Conservation (phyloP, 495 filamentous ascomycete genomes). For the Astrothelium subdiscretum region DNA sequence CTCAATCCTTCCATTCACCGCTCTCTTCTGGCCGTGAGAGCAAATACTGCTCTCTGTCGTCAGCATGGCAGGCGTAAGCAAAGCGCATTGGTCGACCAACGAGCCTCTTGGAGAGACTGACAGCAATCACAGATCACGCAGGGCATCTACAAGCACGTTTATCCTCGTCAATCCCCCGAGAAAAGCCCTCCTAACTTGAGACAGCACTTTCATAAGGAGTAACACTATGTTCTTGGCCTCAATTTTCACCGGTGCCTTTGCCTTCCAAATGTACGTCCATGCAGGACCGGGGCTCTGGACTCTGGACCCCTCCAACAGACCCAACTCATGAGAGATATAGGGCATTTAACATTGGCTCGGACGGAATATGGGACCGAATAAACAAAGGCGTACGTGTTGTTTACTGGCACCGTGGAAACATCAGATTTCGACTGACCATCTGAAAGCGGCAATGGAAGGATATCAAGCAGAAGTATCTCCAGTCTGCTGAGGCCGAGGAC, state of each 20-base stretch:
- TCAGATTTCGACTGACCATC: constrained; percentile 11
- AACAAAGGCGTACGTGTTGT: constrained; percentile 72
- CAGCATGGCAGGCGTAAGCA: constrained; percentile 46
- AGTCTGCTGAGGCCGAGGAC: constrained; percentile 45
- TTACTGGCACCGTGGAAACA: constrained; percentile 18
- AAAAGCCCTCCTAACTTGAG: not conserved
- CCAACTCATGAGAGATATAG: constrained; percentile 33
- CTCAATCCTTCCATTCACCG: not conserved
- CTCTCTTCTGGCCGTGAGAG: not conserved
- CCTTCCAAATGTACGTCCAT: constrained; percentile 71
- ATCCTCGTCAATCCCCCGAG: constrained; percentile 17
- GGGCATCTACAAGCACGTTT: constrained; percentile 76
- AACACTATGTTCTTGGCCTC: constrained; percentile 77
- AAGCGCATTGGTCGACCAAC: constrained; percentile 3
- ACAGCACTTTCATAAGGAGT: constrained; percentile 68
- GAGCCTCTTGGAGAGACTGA: not conserved
- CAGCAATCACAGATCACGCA: constrained; percentile 39
- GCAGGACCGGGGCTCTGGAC: constrained; percentile 4
- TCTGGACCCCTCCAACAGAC: not conserved
- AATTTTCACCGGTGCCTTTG: constrained; percentile 81
- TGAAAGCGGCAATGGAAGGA: constrained; percentile 98
- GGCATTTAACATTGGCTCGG: constrained; percentile 60
- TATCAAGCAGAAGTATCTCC: constrained; percentile 77
- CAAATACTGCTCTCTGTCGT: not conserved
- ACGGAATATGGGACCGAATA: constrained; percentile 75